phyloP scores from a whole-genome alignment of 78 protist genomes.

The Neovahlkampfia damariscottae region DNA sequence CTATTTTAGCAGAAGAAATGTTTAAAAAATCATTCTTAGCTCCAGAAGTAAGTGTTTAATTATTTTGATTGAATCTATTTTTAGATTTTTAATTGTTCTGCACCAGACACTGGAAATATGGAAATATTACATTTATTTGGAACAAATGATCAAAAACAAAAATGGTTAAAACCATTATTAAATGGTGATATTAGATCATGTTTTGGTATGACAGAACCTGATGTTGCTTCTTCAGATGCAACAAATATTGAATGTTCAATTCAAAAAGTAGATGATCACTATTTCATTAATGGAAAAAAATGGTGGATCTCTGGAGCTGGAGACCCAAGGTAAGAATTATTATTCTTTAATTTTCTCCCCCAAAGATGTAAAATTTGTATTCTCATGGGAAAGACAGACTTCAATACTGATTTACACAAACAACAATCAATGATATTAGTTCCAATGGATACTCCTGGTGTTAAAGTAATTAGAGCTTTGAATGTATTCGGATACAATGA shows the following conservation, averaged over 20 bases:
- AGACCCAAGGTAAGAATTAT: no score
- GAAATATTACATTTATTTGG: constrained; percentile 52
- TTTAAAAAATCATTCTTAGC: constrained; percentile 11
- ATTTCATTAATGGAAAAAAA: constrained; percentile 60
- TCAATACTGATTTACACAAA: constrained; percentile 3
- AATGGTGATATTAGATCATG: constrained; percentile 51
- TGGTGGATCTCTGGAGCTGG: constrained; percentile 53
- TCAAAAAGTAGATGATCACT: constrained; percentile 31
- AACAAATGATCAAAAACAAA: constrained; percentile 42
- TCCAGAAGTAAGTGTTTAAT: no score
- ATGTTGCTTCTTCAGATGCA: constrained; percentile 57
- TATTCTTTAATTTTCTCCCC: no score
- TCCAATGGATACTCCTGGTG: constrained; percentile 57
- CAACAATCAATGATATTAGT: constrained; percentile 68
- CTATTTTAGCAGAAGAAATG: constrained; percentile 46
- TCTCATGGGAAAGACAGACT: constrained; percentile 47
- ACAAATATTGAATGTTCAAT: constrained; percentile 30
- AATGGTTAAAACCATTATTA: constrained; percentile 59
- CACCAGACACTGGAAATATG: constrained; percentile 87
- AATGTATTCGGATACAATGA: constrained; percentile 56
- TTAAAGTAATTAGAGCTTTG: constrained; percentile 34
- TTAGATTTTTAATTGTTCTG: constrained; percentile 68
- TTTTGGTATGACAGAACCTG: constrained; percentile 75
- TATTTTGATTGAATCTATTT: no score
- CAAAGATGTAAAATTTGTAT: constrained; percentile 39